Evolutionary conservation across 1,284 basidiomycete genomes (phyloP), one percentile per base, ranked within the genome.

Genomic region (Cystobasidium pallidum): DNA sequence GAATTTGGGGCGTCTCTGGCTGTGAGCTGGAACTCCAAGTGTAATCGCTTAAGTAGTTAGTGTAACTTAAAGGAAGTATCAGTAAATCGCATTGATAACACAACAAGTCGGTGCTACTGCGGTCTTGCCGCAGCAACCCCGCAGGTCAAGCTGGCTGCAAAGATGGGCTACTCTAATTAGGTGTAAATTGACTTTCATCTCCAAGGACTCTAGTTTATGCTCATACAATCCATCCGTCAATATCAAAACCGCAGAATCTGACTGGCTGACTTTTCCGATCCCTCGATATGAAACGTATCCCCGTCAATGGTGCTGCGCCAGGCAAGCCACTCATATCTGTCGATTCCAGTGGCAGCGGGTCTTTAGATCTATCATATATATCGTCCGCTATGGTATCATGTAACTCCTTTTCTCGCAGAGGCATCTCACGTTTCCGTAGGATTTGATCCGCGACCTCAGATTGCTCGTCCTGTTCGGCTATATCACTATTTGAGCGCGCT

Each of bases 191-290:
- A n/a, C n/a, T n/a, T n/a, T n/a, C n/a, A n/a, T n/a, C n/a, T n/a
- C n/a, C n/a, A n/a, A n/a, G n/a, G n/a, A n/a, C n/a, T n/a, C n/a
- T n/a, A n/a, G n/a, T n/a, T 43, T 24, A 24, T 41, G 2, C 2
- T 58, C 73, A 76, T 1, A 75, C 36, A 32, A 61, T 70, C 76
- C 76, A 76, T 8, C 74, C 77, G 45, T 77, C 77, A 2, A 78
- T 28, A 13, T 75, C 71, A 63, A 75, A 77, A 4, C 61, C 61
- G 36, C 77, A 78, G 10, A 78, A 52, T 32, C 32, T 34, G 17
- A 77, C 41, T 32, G 64, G 52, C 19, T 66, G 58, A 17, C 68
- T 39, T 66, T 77, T 75, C 24, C 66, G 28, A 28, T 75, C 74
- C 21, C 73, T 36, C 21, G 66, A 66, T 2, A 77, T 75, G 41